Evolutionary conservation across 305 asterid species (phyloP).

Genomic region (Petunia hybrid): DNA sequence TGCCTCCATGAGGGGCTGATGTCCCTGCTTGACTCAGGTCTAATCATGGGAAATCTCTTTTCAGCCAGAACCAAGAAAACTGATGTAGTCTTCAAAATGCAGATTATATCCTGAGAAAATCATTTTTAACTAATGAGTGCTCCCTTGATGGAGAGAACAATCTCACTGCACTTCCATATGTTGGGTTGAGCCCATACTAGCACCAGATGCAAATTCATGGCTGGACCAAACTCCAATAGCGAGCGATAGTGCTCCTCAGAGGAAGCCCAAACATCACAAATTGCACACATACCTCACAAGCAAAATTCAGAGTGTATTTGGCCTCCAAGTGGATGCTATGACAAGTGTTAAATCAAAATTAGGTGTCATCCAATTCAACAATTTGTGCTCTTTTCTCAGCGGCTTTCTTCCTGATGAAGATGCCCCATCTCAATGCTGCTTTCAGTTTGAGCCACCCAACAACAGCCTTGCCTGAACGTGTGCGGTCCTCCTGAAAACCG

Average conservation of each 20-base stretch:
- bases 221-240: constrained; percentile 7
- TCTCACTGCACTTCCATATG: not conserved
- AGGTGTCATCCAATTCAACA: constrained; percentile 34
- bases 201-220: constrained; percentile 4
- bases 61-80: not conserved
- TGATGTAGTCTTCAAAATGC: not conserved
- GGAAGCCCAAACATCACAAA: not conserved
- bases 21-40: not conserved
- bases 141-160: too few species aligned
- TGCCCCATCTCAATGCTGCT: constrained; percentile 42
- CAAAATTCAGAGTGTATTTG: constrained; percentile 1
- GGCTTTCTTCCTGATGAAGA: constrained; percentile 37
- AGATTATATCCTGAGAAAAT: not conserved
- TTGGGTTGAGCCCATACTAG: not conserved
- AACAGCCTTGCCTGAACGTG: constrained; percentile 30
- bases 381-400: constrained; percentile 38
- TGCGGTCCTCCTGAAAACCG: constrained; percentile 24
- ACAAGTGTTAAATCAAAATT: constrained; percentile 10
- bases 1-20: constrained; percentile 1
- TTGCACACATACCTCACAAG: not conserved
- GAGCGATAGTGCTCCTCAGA: constrained; percentile 16
- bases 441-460: constrained; percentile 42
- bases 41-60: not conserved
- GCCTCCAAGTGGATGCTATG: constrained; percentile 7
- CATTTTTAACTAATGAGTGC: too few species aligned